Evolutionary conservation across 1,284 basidiomycete genomes (phyloP).

Genomic region (Marasmius tenuissimus): DNA sequence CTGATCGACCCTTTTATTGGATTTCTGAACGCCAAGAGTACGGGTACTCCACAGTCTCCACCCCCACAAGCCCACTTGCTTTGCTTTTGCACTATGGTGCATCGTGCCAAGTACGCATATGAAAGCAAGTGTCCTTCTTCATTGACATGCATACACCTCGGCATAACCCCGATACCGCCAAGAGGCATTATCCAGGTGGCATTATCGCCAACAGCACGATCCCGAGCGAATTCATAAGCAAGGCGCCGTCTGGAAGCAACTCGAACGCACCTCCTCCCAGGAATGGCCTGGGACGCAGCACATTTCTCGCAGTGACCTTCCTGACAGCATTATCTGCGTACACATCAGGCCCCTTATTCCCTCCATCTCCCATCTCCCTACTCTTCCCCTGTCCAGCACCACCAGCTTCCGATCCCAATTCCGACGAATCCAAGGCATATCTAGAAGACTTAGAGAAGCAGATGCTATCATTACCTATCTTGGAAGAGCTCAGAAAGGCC

Average conservation of each 20-base stretch:
- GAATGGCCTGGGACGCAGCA: neutral
- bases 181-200: no score
- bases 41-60: no score
- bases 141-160: no score
- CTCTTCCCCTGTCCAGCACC: constrained; percentile 74
- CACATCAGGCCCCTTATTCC: constrained; percentile 37
- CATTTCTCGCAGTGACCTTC: neutral
- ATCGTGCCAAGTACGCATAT: no score
- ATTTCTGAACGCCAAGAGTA: no score
- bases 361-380: constrained; percentile 40
- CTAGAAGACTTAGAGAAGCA: constrained; percentile 63
- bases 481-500: constrained; percentile 47
- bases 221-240: no score
- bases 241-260: neutral
- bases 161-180: no score
- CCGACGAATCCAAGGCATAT: constrained; percentile 62
- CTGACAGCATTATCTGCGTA: constrained; percentile 28
- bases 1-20: no score
- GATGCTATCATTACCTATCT: constrained; percentile 65
- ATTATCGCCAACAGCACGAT: no score
- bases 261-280: neutral
- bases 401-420: constrained; percentile 55
- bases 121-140: no score
- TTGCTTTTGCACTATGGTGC: no score
- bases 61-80: no score